A percentile compares a stretch with the other conserved stretches of the same genome.
Evolutionary conservation across 495 filamentous ascomycete species (phyloP).

Genomic region (Hyaloscypha bicolor): DNA sequence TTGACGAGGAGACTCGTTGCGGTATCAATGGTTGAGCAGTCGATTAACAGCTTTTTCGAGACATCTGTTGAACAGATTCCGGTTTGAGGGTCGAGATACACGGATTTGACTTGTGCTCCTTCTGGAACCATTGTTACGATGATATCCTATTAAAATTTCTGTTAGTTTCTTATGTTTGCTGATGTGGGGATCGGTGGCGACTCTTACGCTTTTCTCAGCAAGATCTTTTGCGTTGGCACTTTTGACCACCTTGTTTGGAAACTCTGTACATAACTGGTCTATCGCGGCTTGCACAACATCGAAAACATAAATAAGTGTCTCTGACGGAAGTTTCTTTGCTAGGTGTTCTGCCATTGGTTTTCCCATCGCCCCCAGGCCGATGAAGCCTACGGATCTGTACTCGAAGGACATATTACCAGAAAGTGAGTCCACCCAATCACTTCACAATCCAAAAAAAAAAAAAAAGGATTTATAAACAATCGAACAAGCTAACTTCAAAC

Average conservation of each 20-base stretch:
- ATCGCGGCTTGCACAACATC: not conserved
- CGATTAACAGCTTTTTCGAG: conserved; percentile 4
- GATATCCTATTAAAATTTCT: not conserved
- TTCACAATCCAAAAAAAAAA: not conserved
- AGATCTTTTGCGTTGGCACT: not conserved
- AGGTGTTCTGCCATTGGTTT: not conserved
- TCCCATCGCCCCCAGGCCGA: conserved; percentile 10
- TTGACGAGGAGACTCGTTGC: conserved; percentile 1
- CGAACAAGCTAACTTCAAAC: not conserved
- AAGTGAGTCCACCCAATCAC: not conserved
- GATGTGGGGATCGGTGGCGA: too few species aligned
- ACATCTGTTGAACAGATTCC: not conserved
- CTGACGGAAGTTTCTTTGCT: not conserved
- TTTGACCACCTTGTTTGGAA: not conserved
- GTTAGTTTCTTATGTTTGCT: not conserved
- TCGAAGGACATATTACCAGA: not conserved
- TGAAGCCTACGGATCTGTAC: conserved; percentile 4
- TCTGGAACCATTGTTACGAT: conserved; percentile 7
- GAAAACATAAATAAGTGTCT: not conserved
- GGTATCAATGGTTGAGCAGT: conserved; percentile 11
- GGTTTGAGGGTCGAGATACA: conserved; percentile 9
- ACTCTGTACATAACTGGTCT: not conserved
- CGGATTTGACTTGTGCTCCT: conserved; percentile 5
- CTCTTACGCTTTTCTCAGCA: conserved; percentile 1
- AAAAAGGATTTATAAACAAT: not conserved